These are phyloP conservation scores for Claviceps humidiphila DNA, from an alignment of 2,329 filamentous ascomycete species.

Conservation along the genomic window DNA sequence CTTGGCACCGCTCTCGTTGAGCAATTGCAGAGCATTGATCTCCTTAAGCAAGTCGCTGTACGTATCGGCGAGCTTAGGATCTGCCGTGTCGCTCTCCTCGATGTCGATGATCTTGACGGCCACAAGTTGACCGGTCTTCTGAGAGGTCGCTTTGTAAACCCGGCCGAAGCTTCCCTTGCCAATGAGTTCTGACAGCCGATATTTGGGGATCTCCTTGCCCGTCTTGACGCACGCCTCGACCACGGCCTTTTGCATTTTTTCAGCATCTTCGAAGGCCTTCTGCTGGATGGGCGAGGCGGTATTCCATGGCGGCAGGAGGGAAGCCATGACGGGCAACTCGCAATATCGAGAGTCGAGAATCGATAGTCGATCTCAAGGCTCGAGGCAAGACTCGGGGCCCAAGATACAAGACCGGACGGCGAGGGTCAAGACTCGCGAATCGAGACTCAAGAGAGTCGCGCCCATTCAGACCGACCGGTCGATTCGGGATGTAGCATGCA, in stretches of 20 bases:
- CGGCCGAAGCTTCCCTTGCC: conserved; percentile 64
- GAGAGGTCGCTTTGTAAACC: conserved; percentile 51
- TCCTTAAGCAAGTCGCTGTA: conserved; percentile 59
- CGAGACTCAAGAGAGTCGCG: too few relatives aligned
- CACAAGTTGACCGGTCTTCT: conserved; percentile 40
- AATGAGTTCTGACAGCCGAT: conserved; percentile 58
- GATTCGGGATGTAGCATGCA: not conserved
- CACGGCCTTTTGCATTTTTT: conserved; percentile 53
- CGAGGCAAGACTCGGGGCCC: not conserved
- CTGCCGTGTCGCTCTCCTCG: conserved; percentile 58
- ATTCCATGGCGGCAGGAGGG: conserved; percentile 28
- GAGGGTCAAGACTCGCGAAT: too few relatives aligned
- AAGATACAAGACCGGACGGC: not conserved
- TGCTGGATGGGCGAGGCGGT: conserved; percentile 36
- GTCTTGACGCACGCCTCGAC: conserved; percentile 46
- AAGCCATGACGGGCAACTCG: conserved; percentile 21
- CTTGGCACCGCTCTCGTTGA: conserved; percentile 59
- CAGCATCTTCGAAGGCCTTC: conserved; percentile 55
- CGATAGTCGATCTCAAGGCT: not conserved
- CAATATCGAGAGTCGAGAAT: not conserved
- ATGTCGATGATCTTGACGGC: conserved; percentile 78
- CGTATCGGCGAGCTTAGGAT: conserved; percentile 51
- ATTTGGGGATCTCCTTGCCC: conserved; percentile 48
- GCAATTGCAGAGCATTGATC: conserved; percentile 54
- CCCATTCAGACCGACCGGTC: not conserved